Base-by-base conservation (phyloP, 805 yeast species). In the Candida coquimbonensis region DNA sequence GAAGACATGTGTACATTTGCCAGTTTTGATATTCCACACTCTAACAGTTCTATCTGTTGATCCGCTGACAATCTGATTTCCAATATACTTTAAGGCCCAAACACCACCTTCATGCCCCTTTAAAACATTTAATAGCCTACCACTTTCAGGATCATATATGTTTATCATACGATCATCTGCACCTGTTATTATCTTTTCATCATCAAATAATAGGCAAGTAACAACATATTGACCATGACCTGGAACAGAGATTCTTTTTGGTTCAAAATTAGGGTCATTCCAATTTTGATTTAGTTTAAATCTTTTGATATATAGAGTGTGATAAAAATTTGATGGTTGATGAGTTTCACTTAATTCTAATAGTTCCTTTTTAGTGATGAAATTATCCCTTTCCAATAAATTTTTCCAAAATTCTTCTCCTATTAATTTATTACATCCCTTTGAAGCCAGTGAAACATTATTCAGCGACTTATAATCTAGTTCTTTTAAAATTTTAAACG, bases 101-200 rank as follows among this genome's bases (percentile, higher is more conserved):
- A 93, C 99, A 36, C 99, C 99, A 39, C 99, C 99, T 45, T 85
- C 95, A 60, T 93, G 99, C 8, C 96, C 97, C 38, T 74, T 71
- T 38, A 93, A 70, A 7, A 80, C 80, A 37, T 75, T 69, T 9
- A 81, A 57, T 43, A 83, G 69, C 37, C 68, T 67, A 6, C 97
- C 97, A 1, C 85, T 78, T 29, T 72, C 68, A 1, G 96, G 80
- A 52, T 83, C 83, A 64, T 87, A 88, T 9, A 93, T 81, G 51
- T 87, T 81, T 50, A 93, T 87, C 60, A 79, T 76, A 50, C 78
- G 78, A 53, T 88, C 96, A 56, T 90, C 97, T 1, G 95, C 89
- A 29, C 96, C 96, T 2, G 96, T 89, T 47, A 91, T 85, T 44
- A 93, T 84, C 58, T 81, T 83, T 52, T 89, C 90, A 41, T 85